Base-by-base conservation (phyloP, 73 alveolate genomes). In the Paramecium pentaurelia region DNA sequence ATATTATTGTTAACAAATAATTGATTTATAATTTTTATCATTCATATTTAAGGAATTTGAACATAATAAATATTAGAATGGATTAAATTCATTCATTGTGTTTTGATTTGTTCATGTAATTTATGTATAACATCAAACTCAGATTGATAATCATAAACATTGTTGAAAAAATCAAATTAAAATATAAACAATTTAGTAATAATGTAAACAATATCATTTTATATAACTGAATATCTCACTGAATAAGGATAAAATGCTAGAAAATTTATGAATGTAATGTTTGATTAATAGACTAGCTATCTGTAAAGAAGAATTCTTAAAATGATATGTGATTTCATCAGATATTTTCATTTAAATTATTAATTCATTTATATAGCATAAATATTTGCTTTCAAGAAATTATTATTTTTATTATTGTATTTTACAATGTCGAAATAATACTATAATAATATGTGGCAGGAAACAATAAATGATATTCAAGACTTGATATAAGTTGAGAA, bases 371-470 rank as follows among this genome's bases (percentile, higher is more conserved):
- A 49, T 49, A 16, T 18, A 18, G 70, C 70, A 54, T 3, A 54
- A 54, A 54, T 18, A 18, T n/a, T 49, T 16, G 25, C 20, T 3
- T 7, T 22, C 1, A 18, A 54, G 28, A 54, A 54, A 4, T 54
- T 54, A 54, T 54, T 18, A 54, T 54, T 45, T 12, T 80, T 73
- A 73, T 73, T 73, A 37, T 73, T 34, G 9, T 73, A 5, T 37
- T 71, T n/a, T 6, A 36, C 12, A 73, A 80, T 80, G 91, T 80
- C 91, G 16, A 80, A 80, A 20, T 27, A 80, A 47, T 80, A 27
- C 34, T 97, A 95, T 86, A 97, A 96, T 60, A 92, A 94, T 92
- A 94, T 95, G 88, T 95, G 98, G 97, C 96, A 95, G 40, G 98
- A 97, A 45, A 98, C 99, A 80, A 96, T 97, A 96, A 96, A 96